Evolutionary conservation across 306 rosid species (phyloP).

Genomic region (Ochetophila trinervis): DNA sequence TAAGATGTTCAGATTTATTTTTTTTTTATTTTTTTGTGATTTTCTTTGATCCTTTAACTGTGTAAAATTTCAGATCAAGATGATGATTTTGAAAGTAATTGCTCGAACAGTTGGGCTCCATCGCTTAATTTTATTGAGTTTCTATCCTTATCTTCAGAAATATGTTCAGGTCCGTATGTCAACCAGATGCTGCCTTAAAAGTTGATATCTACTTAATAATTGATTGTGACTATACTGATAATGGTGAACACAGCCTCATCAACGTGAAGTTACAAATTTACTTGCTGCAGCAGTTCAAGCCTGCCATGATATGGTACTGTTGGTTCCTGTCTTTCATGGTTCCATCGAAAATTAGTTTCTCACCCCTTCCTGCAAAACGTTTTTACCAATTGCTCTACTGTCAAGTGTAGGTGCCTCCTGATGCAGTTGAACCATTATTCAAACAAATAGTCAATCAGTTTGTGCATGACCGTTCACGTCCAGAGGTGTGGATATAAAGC

Average conservation of each 20-base stretch:
- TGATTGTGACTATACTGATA: slow-evolving; percentile 24
- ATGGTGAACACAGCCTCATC: slow-evolving; percentile 64
- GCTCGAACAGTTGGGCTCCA: slow-evolving; percentile 87
- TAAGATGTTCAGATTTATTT: slow-evolving; percentile 1
- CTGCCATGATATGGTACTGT: slow-evolving; percentile 86
- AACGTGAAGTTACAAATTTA: slow-evolving; percentile 68
- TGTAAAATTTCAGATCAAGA: slow-evolving; percentile 60
- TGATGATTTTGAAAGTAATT: slow-evolving; percentile 89
- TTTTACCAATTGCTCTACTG: neutral
- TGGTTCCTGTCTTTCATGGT: slow-evolving; percentile 19
- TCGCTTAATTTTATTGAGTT: slow-evolving; percentile 56
- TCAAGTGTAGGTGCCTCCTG: slow-evolving; percentile 73
- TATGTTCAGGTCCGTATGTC: slow-evolving; percentile 69
- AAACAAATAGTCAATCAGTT: slow-evolving; percentile 82
- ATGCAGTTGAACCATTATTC: slow-evolving; percentile 79
- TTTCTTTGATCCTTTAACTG: slow-evolving; percentile 16
- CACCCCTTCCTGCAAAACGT: neutral
- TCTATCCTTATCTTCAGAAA: slow-evolving; percentile 70
- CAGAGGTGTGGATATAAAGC: slow-evolving; percentile 57
- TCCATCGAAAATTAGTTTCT: slow-evolving; percentile 8
- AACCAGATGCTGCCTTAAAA: slow-evolving; percentile 19
- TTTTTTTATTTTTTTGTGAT: slow-evolving; percentile 16
- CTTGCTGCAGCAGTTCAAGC: slow-evolving; percentile 90
- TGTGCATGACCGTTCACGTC: slow-evolving; percentile 86
- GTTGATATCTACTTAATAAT: slow-evolving; percentile 18